Evolutionary conservation across 2,329 filamentous ascomycete genomes (phyloP), one percentile per base, ranked within the genome.

Genomic region (Ascochyta rabiei): DNA sequence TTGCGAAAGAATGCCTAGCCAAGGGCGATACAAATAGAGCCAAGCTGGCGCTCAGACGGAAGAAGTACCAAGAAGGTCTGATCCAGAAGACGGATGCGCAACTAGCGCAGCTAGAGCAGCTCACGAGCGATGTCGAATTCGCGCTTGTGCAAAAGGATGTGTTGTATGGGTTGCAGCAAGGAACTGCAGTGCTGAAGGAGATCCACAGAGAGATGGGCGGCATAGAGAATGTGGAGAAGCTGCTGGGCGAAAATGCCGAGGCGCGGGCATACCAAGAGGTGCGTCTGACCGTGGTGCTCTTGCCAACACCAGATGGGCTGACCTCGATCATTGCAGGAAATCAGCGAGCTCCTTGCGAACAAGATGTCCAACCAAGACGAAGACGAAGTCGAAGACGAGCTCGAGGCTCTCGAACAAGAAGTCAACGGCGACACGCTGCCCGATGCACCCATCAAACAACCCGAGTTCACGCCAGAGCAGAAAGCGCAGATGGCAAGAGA

Each of bases 161-260:
- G 33, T 74, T 99, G 4, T 97, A 90, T 76, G 95, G 95, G 0
- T 76, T 99, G 67, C 89, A 96, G 76, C 92, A 97, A 80, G 93
- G 93, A 35, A 97, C 93, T 0, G 85, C 84, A 59, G 95, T 98
- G 31, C 81, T 99, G 56, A 87, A 90, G 72, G 89, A 95, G 75
- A 98, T 99, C 54, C 89, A 98, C 74, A 86, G 85, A 68, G 93
- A 99, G 80, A 98, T 99, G 90, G 93, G 93, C 53, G 93, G 95
- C 2, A 80, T 99, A 59, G 93, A 96, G 67, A 87, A 89, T 60
- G 92, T 98, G 45, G 95, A 98, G 83, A 93, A 95, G 82, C 81
- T 99, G 66, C 90, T 98, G 87, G 92, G 90, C 21, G 93, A 98
- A 76, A 91, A 86, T 39, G 91, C 90, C 31, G 95, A 98, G 67